These are phyloP conservation scores for Sungouiella thailandica DNA, from an alignment of 805 yeast species.

Conservation along the genomic window DNA sequence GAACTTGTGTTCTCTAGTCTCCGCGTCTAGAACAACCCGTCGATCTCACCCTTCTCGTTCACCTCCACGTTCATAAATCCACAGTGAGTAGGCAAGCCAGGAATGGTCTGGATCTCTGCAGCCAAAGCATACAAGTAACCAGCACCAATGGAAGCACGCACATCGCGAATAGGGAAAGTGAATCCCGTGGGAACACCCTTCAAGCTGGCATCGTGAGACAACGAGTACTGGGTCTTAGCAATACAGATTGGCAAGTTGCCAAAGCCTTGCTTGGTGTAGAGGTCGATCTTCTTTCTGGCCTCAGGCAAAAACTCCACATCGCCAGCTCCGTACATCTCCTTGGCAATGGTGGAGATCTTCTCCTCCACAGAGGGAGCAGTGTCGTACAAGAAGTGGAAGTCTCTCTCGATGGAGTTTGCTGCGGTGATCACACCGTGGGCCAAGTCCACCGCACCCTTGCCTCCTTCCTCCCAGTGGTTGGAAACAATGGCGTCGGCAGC, in stretches of 20 bases:
- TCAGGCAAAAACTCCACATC: slow-evolving; percentile 63
- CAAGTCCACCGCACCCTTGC: slow-evolving; percentile 69
- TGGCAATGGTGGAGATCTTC: slow-evolving; percentile 62
- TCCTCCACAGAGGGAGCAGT: slow-evolving; percentile 53
- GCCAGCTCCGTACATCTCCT: slow-evolving; percentile 73
- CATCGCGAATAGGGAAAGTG: slow-evolving; percentile 76
- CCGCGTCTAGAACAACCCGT: slow-evolving; percentile 57
- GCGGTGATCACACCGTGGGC: slow-evolving; percentile 69
- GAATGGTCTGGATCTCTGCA: slow-evolving; percentile 82
- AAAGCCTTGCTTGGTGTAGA: slow-evolving; percentile 70
- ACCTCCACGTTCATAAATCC: slow-evolving; percentile 87
- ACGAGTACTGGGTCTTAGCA: slow-evolving; percentile 82
- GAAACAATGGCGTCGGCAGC: slow-evolving; percentile 75
- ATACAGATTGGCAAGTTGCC: slow-evolving; percentile 76
- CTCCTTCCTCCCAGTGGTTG: slow-evolving; percentile 87
- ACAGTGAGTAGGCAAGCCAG: slow-evolving; percentile 80
- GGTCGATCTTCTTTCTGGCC: slow-evolving; percentile 65
- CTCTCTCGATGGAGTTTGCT: slow-evolving; percentile 41
- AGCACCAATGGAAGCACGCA: slow-evolving; percentile 75
- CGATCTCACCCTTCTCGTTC: slow-evolving; percentile 73
- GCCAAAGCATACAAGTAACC: slow-evolving; percentile 83
- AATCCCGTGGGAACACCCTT: slow-evolving; percentile 83
- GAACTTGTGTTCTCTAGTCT: slow-evolving; percentile 12
- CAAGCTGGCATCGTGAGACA: slow-evolving; percentile 76
- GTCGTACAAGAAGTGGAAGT: slow-evolving; percentile 55